Percentiles rank a stretch among this genome's conserved stretches.
These are phyloP conservation scores for Crithidia mellificae DNA, from an alignment of 208 protist genomes.

Conservation along the genomic window DNA sequence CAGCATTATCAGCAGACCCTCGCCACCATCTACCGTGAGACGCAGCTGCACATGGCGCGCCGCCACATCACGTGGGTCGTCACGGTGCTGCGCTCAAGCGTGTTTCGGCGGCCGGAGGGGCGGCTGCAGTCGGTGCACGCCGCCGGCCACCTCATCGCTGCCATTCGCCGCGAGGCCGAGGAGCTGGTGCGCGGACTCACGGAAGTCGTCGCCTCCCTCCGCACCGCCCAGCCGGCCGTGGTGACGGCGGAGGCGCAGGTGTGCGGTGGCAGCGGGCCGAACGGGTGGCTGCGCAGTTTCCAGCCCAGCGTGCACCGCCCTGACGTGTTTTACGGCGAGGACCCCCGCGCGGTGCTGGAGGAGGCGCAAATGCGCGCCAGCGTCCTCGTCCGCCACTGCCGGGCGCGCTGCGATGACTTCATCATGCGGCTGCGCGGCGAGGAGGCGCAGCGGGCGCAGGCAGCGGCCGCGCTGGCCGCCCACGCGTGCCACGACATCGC, in stretches of 20 bases:
- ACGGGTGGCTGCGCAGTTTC: conserved; percentile 79
- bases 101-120: conserved; percentile 56
- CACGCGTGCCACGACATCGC: conserved; percentile 39
- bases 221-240: conserved; percentile 33
- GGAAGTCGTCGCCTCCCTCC: conserved; percentile 57
- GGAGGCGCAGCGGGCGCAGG: conserved; percentile 36
- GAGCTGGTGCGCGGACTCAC: conserved; percentile 59
- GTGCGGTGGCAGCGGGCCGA: conserved; percentile 61
- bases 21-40: conserved; percentile 46
- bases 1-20: conserved; percentile 53
- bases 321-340: conserved; percentile 45
- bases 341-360: conserved; percentile 57
- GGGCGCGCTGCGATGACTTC: conserved; percentile 49
- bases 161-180: conserved; percentile 44
- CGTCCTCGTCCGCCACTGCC: conserved; percentile 70
- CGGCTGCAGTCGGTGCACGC: conserved; percentile 45
- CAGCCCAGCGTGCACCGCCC: conserved; percentile 35
- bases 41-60: conserved; percentile 47
- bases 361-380: conserved; percentile 87
- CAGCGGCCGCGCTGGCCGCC: conserved; percentile 34
- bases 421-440: conserved; percentile 26
- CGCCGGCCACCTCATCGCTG: conserved; percentile 35
- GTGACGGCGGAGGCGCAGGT: conserved; percentile 28
- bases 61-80: conserved; percentile 54
- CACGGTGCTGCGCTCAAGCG: conserved; percentile 53